Conservation (phyloP, 371 early-diverging fungal genomes). For the Mortierella sp. region DNA sequence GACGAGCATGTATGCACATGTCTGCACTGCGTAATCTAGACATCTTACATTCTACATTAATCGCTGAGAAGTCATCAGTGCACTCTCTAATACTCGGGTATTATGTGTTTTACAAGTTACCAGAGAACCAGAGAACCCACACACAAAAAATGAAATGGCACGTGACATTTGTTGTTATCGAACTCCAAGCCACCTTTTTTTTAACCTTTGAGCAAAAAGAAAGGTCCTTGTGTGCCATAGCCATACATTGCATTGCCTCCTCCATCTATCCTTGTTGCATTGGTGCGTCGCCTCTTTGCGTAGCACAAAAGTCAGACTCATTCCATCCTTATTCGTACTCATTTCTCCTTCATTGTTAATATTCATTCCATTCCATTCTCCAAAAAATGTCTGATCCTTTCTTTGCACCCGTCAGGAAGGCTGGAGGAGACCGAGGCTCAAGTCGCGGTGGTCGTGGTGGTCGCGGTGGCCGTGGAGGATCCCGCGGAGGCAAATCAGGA, state of each 20-base stretch:
- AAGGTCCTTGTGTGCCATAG: neutral
- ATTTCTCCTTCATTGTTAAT: neutral
- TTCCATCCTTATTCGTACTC: neutral
- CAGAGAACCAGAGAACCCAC: too few species aligned
- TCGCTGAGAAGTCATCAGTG: too few species aligned
- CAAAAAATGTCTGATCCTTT: slow-evolving; percentile 52
- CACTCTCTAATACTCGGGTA: too few species aligned
- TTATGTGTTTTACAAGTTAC: too few species aligned
- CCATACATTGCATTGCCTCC: slow-evolving; percentile 1
- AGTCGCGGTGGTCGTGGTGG: slow-evolving; percentile 12
- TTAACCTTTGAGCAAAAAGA: neutral
- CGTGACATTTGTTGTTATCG: neutral
- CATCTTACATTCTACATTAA: too few species aligned
- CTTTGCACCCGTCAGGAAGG: slow-evolving; percentile 51
- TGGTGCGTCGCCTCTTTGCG: neutral
- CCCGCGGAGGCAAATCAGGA: slow-evolving; percentile 24
- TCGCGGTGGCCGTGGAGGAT: slow-evolving; percentile 12
- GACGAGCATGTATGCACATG: too few species aligned
- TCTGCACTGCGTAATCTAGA: too few species aligned
- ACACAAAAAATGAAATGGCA: slow-evolving; percentile 6
- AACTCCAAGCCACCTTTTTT: neutral
- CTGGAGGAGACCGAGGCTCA: slow-evolving; percentile 27
- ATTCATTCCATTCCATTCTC: neutral
- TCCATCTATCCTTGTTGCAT: neutral
- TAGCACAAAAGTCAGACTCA: neutral